phyloP scores from a whole-genome alignment of 2,329 filamentous ascomycete genomes.

The Alternaria novae-zelandiae region DNA sequence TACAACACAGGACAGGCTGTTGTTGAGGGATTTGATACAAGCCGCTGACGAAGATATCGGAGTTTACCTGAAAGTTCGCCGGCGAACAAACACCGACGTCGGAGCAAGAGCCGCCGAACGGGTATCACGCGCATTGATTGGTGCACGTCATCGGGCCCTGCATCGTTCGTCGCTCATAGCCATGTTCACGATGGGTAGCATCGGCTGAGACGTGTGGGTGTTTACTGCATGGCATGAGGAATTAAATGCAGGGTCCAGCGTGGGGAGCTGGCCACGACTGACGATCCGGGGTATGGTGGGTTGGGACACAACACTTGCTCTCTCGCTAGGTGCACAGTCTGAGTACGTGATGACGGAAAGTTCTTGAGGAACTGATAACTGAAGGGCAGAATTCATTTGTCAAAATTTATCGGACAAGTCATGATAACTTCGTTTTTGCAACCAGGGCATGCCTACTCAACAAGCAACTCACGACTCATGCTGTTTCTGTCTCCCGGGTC shows the following conservation, averaged over 20 bases:
- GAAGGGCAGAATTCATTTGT: background rate
- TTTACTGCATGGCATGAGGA: background rate
- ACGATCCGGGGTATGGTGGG: background rate
- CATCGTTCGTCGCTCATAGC: background rate
- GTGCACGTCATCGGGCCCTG: background rate
- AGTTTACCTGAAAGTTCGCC: conserved; percentile 11
- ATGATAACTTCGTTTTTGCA: background rate
- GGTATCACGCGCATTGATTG: conserved; percentile 9
- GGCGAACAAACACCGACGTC: conserved; percentile 23
- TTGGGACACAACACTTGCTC: background rate
- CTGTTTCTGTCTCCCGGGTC: background rate
- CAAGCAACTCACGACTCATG: background rate
- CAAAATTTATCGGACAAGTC: background rate
- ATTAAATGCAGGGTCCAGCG: background rate
- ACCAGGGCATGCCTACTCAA: background rate
- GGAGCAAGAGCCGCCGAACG: conserved; percentile 19
- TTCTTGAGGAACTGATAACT: background rate
- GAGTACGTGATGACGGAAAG: background rate
- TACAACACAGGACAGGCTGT: background rate
- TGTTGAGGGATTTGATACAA: conserved; percentile 9
- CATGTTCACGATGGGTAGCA: conserved; percentile 1
- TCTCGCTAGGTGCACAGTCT: background rate
- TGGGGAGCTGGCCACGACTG: background rate
- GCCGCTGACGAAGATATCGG: conserved; percentile 8
- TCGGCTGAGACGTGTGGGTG: conserved; percentile 6